Evolutionary conservation across 1,139 yeast genomes (phyloP).

Genomic region (Pichia norvegensis): DNA sequence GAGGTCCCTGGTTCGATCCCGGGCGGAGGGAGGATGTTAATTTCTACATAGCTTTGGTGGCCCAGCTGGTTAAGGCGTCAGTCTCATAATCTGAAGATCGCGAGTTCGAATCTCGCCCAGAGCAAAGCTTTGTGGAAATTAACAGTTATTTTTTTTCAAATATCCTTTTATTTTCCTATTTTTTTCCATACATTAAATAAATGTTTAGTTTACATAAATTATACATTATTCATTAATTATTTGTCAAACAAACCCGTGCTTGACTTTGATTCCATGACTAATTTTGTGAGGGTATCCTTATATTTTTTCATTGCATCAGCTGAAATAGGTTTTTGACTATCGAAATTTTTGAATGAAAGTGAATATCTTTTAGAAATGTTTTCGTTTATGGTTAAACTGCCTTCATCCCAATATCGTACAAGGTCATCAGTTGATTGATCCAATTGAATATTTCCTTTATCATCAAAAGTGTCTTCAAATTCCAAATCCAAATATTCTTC

Average conservation of each 20-base stretch:
- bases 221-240: background rate
- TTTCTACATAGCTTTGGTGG: constrained; percentile 17
- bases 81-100: constrained; percentile 24
- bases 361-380: constrained; percentile 19
- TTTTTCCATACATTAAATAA: too few species aligned
- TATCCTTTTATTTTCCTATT: background rate
- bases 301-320: constrained; percentile 38
- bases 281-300: constrained; percentile 49
- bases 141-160: background rate
- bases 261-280: constrained; percentile 1
- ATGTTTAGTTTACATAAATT: background rate
- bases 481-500: background rate
- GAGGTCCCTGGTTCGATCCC: constrained; percentile 21
- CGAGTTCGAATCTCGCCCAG: constrained; percentile 24
- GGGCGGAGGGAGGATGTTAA: constrained; percentile 13
- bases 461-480: background rate
- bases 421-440: background rate
- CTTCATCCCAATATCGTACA: background rate
- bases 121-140: constrained; percentile 10
- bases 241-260: constrained; percentile 4
- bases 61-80: constrained; percentile 25
- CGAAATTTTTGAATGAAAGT: constrained; percentile 22
- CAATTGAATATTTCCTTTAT: background rate
- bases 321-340: constrained; percentile 10
- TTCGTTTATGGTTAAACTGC: background rate